Evolutionary conservation across 495 filamentous ascomycete species (phyloP).

Genomic region (Xylaria acuta): DNA sequence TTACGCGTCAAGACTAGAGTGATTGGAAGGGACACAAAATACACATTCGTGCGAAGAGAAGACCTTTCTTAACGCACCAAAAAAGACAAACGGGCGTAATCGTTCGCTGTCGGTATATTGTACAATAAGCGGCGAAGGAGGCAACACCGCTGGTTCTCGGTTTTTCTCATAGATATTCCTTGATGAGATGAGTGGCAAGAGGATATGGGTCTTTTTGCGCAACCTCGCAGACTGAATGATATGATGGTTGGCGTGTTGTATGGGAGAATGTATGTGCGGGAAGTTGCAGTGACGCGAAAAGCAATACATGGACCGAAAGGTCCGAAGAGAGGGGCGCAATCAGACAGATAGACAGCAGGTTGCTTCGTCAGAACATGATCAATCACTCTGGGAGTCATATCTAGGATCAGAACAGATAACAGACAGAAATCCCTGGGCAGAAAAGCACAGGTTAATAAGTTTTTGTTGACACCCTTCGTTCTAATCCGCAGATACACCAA

Average conservation of each 20-base stretch:
- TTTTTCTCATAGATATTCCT: constrained; percentile 20
- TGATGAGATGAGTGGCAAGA: constrained; percentile 17
- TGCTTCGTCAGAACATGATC: background rate
- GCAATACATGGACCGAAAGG: background rate
- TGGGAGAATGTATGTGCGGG: background rate
- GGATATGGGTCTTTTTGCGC: constrained; percentile 6
- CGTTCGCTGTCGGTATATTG: constrained; percentile 18
- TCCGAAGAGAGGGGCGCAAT: background rate
- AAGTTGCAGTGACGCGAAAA: background rate
- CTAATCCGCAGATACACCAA: background rate
- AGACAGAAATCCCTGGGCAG: background rate
- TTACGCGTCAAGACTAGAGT: constrained; percentile 18
- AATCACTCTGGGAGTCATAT: background rate
- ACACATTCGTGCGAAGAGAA: constrained; percentile 9
- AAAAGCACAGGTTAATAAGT: background rate
- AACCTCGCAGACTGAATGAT: constrained; percentile 22
- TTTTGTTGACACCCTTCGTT: background rate
- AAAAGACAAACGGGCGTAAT: constrained; percentile 4
- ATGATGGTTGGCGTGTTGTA: constrained; percentile 15
- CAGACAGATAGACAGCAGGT: constrained; percentile 10
- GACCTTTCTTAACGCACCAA: constrained; percentile 7
- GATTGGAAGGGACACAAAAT: constrained; percentile 22
- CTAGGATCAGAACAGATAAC: constrained; percentile 6
- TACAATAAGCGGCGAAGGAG: constrained; percentile 16
- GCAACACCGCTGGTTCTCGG: constrained; percentile 10